A percentile compares a stretch with the other conserved stretches of the same genome.
Conservation (phyloP, 2,329 filamentous ascomycete genomes). For the Erysiphe pulchra region DNA sequence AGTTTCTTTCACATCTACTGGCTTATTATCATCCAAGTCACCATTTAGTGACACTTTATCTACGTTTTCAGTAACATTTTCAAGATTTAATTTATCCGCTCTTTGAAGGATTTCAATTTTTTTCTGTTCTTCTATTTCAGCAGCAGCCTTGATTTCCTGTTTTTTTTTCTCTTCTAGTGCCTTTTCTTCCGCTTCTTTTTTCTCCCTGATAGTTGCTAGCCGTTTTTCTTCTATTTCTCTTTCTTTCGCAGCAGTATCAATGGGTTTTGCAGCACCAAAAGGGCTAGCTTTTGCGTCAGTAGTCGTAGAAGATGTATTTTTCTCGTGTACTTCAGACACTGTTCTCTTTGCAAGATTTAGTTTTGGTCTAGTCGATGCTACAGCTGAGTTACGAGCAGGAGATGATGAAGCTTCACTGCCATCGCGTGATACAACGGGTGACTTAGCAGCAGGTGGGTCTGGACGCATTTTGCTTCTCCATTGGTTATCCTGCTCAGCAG, state of each 20-base stretch:
- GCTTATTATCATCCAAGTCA: constrained; percentile 22
- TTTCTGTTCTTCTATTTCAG: constrained; percentile 13
- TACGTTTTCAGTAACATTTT: constrained; percentile 13
- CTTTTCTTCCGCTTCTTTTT: constrained; percentile 42
- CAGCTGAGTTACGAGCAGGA: constrained; percentile 28
- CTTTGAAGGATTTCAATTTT: constrained; percentile 12
- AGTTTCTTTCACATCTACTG: constrained; percentile 20
- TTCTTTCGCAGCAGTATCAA: constrained; percentile 77
- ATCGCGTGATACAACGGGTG: constrained; percentile 42
- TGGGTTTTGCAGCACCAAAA: constrained; percentile 80
- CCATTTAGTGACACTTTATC: constrained; percentile 11
- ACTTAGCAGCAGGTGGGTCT: constrained; percentile 29
- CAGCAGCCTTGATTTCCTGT: constrained; percentile 14
- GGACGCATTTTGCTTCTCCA: constrained; percentile 84
- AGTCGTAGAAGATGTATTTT: constrained; percentile 22
- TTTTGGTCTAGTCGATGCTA: constrained; percentile 43
- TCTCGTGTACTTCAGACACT: constrained; percentile 43
- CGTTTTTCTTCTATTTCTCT: constrained; percentile 78
- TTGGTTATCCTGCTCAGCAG: constrained; percentile 76
- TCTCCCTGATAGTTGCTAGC: constrained; percentile 45
- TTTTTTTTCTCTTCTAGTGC: constrained; percentile 27
- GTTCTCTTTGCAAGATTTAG: constrained; percentile 81
- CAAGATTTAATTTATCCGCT: constrained; percentile 10
- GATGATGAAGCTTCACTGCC: constrained; percentile 54
- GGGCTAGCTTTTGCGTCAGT: constrained; percentile 68